Percentiles rank a stretch among this genome's conserved stretches.
phyloP scores from a whole-genome alignment of 2,329 filamentous ascomycete species.

The Epichloe uncinata region DNA sequence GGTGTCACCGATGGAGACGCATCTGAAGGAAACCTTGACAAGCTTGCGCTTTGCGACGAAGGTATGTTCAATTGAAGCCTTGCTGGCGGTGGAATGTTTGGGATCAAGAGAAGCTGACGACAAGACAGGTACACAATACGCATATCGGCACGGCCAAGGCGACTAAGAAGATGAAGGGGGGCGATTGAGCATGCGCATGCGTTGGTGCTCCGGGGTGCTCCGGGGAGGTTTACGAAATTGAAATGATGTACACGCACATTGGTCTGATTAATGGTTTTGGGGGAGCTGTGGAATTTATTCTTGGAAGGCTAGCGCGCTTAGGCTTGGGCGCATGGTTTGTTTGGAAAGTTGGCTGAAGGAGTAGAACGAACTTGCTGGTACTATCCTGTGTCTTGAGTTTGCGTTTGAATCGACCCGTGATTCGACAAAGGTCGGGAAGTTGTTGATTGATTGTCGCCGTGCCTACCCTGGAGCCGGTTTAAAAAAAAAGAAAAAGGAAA shows the following conservation, averaged over 20 bases:
- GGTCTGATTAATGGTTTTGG: background rate
- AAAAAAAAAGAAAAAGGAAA: too few species aligned
- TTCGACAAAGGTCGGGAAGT: background rate
- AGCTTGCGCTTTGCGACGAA: conserved; percentile 94
- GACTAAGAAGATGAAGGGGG: conserved; percentile 44
- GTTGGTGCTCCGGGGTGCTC: background rate
- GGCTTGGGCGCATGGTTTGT: background rate
- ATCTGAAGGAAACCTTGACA: conserved; percentile 84
- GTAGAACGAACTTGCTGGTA: background rate
- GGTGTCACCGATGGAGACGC: conserved; percentile 82
- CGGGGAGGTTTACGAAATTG: background rate
- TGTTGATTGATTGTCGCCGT: background rate
- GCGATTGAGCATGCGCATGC: background rate
- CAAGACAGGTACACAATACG: conserved; percentile 60
- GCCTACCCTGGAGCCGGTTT: background rate
- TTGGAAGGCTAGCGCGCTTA: conserved; percentile 1
- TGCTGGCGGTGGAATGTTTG: background rate
- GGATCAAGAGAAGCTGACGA: conserved; percentile 3
- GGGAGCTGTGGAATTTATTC: conserved; percentile 2
- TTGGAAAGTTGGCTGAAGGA: background rate
- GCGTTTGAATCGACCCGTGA: background rate
- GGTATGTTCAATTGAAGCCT: conserved; percentile 37
- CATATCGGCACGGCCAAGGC: conserved; percentile 83
- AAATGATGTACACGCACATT: conserved; percentile 2
- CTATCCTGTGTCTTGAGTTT: background rate